Conservation (phyloP, 1,284 basidiomycete genomes). For the Acaromyces ingoldii region DNA sequence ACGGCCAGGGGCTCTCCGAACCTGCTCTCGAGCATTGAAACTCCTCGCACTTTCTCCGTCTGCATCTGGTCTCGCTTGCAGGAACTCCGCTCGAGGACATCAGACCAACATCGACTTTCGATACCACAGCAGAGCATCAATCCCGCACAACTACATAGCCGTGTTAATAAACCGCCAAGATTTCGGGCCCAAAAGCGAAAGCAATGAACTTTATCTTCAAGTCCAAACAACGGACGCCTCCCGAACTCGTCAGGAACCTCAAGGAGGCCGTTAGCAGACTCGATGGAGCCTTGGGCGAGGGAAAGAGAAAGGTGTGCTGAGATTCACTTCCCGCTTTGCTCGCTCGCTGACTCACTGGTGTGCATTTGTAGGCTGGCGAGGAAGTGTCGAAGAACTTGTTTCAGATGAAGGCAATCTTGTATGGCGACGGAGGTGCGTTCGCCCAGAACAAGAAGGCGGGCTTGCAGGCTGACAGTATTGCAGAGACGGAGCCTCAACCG, state of each 20-base stretch:
- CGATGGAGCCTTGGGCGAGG: constrained; percentile 18
- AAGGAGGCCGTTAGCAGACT: constrained; percentile 38
- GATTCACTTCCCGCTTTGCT: no score
- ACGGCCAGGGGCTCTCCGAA: no score
- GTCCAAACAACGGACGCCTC: constrained; percentile 39
- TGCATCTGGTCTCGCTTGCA: no score
- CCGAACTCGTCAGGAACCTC: constrained; percentile 40
- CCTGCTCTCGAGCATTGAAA: no score
- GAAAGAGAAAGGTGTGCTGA: constrained; percentile 8
- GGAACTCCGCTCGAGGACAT: no score
- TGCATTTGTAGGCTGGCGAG: constrained; percentile 65
- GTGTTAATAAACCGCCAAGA: no score
- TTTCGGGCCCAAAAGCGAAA: no score
- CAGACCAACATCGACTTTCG: no score
- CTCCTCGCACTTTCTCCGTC: no score
- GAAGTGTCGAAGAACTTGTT: constrained; percentile 83
- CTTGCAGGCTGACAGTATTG: neutral
- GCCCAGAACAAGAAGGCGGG: neutral
- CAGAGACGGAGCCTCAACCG: constrained; percentile 66
- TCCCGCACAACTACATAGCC: no score
- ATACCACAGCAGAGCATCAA: no score
- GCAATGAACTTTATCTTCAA: constrained; percentile 51
- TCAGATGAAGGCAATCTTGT: constrained; percentile 78
- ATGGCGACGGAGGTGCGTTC: constrained; percentile 64
- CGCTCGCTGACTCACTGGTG: no score